phyloP scores from a whole-genome alignment of 768 basidiomycete genomes.

The Tulasnella calospora region DNA sequence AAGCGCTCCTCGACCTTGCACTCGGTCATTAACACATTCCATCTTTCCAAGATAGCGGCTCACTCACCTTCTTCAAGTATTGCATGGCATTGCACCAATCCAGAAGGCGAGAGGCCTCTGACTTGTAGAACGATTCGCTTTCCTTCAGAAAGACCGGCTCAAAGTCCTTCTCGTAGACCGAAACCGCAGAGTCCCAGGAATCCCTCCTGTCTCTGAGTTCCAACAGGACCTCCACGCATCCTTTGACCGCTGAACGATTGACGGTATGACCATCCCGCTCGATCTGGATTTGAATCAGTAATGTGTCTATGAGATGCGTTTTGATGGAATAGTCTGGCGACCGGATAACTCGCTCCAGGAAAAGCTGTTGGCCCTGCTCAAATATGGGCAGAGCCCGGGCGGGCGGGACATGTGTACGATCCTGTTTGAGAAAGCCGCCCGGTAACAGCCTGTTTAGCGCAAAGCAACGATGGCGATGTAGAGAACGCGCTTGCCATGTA shows the following conservation, averaged over 20 bases:
- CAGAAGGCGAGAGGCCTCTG: conserved; percentile 66
- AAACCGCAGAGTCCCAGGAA: conserved; percentile 38
- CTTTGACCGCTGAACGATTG: conserved; percentile 84
- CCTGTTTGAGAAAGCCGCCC: conserved; percentile 46
- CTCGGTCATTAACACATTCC: not conserved
- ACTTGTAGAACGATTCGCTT: conserved; percentile 71
- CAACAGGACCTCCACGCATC: conserved; percentile 79
- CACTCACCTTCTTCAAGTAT: conserved; percentile 70
- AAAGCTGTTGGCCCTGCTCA: conserved; percentile 76
- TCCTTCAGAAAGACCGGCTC: conserved; percentile 76
- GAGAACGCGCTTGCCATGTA: conserved; percentile 72
- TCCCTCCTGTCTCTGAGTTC: conserved; percentile 53
- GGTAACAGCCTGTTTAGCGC: not conserved
- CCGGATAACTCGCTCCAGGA: conserved; percentile 70
- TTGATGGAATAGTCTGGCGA: conserved; percentile 62
- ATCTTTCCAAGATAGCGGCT: not conserved
- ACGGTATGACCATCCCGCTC: conserved; percentile 90
- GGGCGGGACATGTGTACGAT: conserved; percentile 76
- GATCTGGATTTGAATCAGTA: conserved; percentile 79
- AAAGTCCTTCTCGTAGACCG: conserved; percentile 76
- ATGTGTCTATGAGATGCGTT: conserved; percentile 71
- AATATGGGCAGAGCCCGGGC: conserved; percentile 74
- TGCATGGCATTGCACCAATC: conserved; percentile 73
- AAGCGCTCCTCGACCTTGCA: conserved; percentile 73
- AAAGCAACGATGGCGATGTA: not conserved